Evolutionary conservation across 306 rosid species (phyloP), one percentile per base, ranked within the genome.

Genomic region (Vigna angularis): DNA sequence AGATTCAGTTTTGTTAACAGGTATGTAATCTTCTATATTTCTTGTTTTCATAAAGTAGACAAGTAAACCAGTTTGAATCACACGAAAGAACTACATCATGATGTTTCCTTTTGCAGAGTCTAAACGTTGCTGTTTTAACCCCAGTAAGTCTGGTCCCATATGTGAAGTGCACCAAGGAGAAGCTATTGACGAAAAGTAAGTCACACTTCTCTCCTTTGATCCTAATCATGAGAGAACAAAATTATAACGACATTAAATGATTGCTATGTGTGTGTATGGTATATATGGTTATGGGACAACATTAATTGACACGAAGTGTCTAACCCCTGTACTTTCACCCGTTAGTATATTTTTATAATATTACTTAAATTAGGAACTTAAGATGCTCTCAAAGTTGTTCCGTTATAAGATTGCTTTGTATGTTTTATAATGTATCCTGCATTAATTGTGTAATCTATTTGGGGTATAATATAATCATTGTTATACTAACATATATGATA

Each of bases 131-230:
- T 66, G 55, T 42, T 9, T 24, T 57, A 74, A 76, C 61, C 24
- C 28, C 68, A 88, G 82, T 40, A 66, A 61, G 73, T 78, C 78
- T 40, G 84, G 87, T 80, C 38, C 51, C 4, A 1, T 12, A 3
- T 85, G 92, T 77, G 93, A 90, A 84, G 85, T 78, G 69, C 51
- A 68, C 83, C 93, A 83, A 76, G 80, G 71, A 1, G 82, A 82
- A 72, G 85, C 79, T 26, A 61, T 53, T 20, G 88, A 82, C 74
- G 79, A 77, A 80, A 73, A 74, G 98, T 92, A 92, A 26, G 96
- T 89, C 74, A 82, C 79, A 70, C 72, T 72, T 76, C 26, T 82
- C 24, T 42, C 73, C 64, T 63, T 52, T 53, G 63, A 17, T 72
- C 59, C 72, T 50, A 56, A 53, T 51, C 47, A 73, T 52, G 78